Evolutionary conservation across 2,329 filamentous ascomycete genomes (phyloP), one percentile per base, ranked within the genome.

Genomic region (Colletotrichum abscissum): DNA sequence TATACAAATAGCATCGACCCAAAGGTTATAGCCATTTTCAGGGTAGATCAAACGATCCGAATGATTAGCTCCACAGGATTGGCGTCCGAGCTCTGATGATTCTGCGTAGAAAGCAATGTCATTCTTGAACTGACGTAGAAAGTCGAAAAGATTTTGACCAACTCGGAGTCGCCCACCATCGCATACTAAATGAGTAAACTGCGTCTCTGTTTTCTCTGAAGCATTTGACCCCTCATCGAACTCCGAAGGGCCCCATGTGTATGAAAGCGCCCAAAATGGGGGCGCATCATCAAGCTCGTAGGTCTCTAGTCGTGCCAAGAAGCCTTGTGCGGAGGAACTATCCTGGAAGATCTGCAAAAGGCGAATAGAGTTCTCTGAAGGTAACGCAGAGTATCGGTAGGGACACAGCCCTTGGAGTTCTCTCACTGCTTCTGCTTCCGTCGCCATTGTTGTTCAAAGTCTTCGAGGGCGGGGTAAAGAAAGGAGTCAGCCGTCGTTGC

Each of bases 1-100:
- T 49, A 77, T 77, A 55, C 74, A 78, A 1, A 77, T 65, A 9
- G 76, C 76, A 55, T 78, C 76, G 14, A 75, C 62, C 76, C 76
- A 78, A 3, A 77, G 67, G 16, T 62, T 56, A 19, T 26, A 33
- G 8, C 2, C 1, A 12, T 49, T 56, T 11, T 30, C 28, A 3
- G 56, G 60, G 2, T 49, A 5, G 9, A 38, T n/a, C 12, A 52
- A n/a, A 2, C 11, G 55, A 4, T 8, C 2, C 19, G 49, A 24
- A 12, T 28, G 14, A 5, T 11, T 22, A 2, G 60, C 7, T 9
- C 22, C 1, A 19, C 4, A 22, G 2, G 67, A 14, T 22, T 28
- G 16, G 2, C 2, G 2, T 26, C 35, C 28, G 5, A 9, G 24
- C 1, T 14, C 19, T 1, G 24, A 8, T 16, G 26, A 2, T 4